A percentile compares a stretch with the other conserved stretches of the same genome.
These are phyloP conservation scores for Caryopteris hybrid DNA, from an alignment of 305 asterid species.

Conservation along the genomic window DNA sequence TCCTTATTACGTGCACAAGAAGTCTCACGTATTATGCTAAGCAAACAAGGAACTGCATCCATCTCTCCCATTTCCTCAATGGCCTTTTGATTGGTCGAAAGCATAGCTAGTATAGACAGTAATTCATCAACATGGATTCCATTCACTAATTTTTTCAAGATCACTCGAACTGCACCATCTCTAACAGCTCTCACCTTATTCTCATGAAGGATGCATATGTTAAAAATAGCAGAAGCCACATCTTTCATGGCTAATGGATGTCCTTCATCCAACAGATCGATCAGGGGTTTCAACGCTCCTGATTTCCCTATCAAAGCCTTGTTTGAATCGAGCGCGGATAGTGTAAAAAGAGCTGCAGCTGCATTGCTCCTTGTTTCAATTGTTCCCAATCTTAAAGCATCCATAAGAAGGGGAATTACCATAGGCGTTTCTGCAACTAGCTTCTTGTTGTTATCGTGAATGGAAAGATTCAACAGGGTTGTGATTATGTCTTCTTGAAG, in stretches of 20 bases:
- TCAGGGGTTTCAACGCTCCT: constrained; percentile 42
- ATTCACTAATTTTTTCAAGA: constrained; percentile 34
- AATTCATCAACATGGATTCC: constrained; percentile 39
- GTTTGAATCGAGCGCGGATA: constrained; percentile 49
- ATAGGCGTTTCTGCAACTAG: constrained; percentile 44
- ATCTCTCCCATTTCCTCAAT: constrained; percentile 44
- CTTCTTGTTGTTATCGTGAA: constrained; percentile 50
- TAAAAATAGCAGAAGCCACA: constrained; percentile 48
- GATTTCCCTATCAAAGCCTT: constrained; percentile 44
- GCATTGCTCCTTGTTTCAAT: constrained; percentile 46
- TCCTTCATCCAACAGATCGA: constrained; percentile 44
- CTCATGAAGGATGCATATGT: constrained; percentile 38
- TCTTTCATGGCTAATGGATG: constrained; percentile 42
- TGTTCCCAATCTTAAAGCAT: constrained; percentile 36
- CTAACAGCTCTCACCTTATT: constrained; percentile 48
- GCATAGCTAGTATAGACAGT: constrained; percentile 49
- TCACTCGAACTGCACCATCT: constrained; percentile 43
- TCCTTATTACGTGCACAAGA: constrained; percentile 39
- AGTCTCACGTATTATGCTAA: constrained; percentile 35
- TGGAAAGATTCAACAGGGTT: constrained; percentile 43
- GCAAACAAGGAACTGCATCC: constrained; percentile 39
- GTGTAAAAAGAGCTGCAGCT: constrained; percentile 54
- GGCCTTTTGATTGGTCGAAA: constrained; percentile 42
- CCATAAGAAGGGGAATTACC: constrained; percentile 38
- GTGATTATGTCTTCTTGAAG: constrained; percentile 58